Evolutionary conservation across 768 basidiomycete species (phyloP), one percentile per base, ranked within the genome.

Genomic region (Mycena floridula): DNA sequence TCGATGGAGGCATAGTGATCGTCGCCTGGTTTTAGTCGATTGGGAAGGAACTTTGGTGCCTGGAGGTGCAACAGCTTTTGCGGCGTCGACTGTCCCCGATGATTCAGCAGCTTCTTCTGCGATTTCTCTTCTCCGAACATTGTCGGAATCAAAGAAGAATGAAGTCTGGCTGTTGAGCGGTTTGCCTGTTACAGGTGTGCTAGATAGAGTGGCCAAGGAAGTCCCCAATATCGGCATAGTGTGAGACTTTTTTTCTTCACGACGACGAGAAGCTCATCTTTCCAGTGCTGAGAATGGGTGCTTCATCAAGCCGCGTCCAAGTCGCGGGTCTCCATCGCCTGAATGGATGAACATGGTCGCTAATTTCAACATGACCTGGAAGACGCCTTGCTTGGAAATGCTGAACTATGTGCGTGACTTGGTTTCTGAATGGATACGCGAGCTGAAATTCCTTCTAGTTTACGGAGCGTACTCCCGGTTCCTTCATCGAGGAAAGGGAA

Each of bases 101-200:
- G n/a, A n/a, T n/a, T n/a, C n/a, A n/a, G n/a, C n/a, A n/a, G n/a
- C n/a, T n/a, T n/a, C n/a, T n/a, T n/a, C n/a, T 16, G 66, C 66
- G 15, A 51, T 88, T 3, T 60, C 69, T 16, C 53, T 82, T 2
- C 61, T 91, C 16, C 75, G 71, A 38, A 68, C 63, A 50, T 66
- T 93, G 27, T 66, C 77, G 13, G 76, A 77, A 25, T 84, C 89
- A 52, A 62, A 63, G 49, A 68, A 69, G 56, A 93, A 90, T 48
- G 80, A 86, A 53, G 83, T 92, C 25, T 92, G 88, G 87, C 50
- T 90, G 47, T 64, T 92, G 49, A 89, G 88, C 56, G 89, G 89
- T 6, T 58, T 91, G 40, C 74, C 79, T 9, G 69, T 83, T 22
- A 73, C 70, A 46, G 79, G 76, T 11, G 73, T 78, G 22, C 58